phyloP scores from a whole-genome alignment of 2,329 filamentous ascomycete species.

The Penicillium sp. region DNA sequence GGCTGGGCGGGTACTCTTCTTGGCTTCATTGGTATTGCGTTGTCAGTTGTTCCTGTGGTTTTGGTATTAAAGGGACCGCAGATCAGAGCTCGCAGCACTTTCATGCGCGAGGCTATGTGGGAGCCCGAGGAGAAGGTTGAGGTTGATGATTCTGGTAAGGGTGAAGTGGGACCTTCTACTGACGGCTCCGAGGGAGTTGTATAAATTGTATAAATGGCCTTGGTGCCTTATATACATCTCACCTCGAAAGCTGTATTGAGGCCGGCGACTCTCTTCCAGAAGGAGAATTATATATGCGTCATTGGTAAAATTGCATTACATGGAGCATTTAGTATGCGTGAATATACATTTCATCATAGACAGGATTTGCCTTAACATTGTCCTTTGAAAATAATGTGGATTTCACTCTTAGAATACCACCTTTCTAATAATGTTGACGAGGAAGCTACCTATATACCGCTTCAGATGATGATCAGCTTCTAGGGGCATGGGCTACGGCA shows the following conservation, averaged over 20 bases:
- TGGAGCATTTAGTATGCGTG: background rate
- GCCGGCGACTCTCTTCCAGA: background rate
- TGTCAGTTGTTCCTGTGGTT: conserved; percentile 39
- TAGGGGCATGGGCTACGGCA: no score
- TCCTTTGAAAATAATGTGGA: no score
- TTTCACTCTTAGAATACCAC: no score
- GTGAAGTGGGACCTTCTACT: background rate
- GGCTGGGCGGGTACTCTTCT: conserved; percentile 45
- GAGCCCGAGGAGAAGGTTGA: background rate
- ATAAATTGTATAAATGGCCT: background rate
- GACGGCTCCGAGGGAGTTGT: background rate
- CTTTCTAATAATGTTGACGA: no score
- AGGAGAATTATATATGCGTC: background rate
- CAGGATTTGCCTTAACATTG: no score
- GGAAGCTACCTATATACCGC: no score
- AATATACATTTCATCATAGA: background rate
- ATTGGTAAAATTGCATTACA: background rate
- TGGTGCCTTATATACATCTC: background rate
- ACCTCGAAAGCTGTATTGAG: background rate
- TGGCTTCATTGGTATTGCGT: conserved; percentile 41
- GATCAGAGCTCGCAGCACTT: background rate
- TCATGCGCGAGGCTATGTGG: background rate
- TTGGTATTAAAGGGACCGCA: background rate
- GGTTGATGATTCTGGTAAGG: background rate
- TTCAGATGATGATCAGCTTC: no score